These are phyloP conservation scores for Limnanthes douglasii DNA, from an alignment of 345 rosid species.

Conservation along the genomic window DNA sequence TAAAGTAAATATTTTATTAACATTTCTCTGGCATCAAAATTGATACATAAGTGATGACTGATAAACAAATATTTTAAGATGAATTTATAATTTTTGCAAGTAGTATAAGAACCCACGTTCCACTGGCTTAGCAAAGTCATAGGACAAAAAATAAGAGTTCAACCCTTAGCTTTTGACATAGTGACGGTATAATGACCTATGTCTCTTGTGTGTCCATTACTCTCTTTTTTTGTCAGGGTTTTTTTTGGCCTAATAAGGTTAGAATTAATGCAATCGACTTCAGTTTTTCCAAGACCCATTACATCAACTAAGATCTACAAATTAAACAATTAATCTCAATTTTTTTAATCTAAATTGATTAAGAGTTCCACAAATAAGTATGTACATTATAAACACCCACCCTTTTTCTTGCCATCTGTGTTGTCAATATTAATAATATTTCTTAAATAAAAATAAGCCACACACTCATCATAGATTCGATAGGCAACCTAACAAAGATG, in stretches of 20 bases:
- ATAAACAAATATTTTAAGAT: too few relatives aligned
- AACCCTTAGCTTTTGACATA: too few relatives aligned
- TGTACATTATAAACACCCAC: conserved; percentile 15
- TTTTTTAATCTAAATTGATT: too few relatives aligned
- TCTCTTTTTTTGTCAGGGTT: conserved; percentile 2
- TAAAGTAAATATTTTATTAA: too few relatives aligned
- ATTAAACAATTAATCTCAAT: too few relatives aligned
- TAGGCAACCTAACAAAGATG: conserved; percentile 38
- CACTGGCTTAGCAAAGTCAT: too few relatives aligned
- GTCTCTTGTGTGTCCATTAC: conserved; percentile 3
- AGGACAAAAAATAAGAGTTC: too few relatives aligned
- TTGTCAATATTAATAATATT: too few relatives aligned
- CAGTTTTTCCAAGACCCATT: conserved; percentile 46
- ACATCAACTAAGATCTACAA: conserved; percentile 36
- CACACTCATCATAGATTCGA: conserved; percentile 33
- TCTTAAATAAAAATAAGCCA: too few relatives aligned
- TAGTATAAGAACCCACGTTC: conserved; percentile 10
- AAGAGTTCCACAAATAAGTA: too few relatives aligned
- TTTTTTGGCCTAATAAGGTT: conserved; percentile 20
- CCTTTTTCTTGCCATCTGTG: conserved; percentile 32
- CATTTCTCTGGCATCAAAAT: background rate
- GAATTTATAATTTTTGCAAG: too few relatives aligned
- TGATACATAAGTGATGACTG: too few relatives aligned
- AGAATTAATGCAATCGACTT: conserved; percentile 40
- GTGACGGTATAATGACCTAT: conserved; percentile 2